These are phyloP conservation scores for Sporothrix inflata DNA, from an alignment of 2,329 filamentous ascomycete species.

Conservation along the genomic window DNA sequence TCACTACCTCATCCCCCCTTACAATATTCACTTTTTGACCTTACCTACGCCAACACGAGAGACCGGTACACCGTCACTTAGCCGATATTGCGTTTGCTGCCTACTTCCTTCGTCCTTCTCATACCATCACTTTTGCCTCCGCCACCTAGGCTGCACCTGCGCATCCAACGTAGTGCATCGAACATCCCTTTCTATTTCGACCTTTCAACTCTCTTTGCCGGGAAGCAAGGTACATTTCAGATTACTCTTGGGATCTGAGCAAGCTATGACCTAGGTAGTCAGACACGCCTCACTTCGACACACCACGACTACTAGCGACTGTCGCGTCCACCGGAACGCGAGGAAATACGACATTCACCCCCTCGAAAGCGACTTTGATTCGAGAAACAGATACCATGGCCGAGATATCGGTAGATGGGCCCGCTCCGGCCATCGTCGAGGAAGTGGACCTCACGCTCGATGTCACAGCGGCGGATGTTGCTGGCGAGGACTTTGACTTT, in stretches of 20 bases:
- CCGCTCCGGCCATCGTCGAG: slow-evolving; percentile 28
- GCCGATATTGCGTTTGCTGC: background rate
- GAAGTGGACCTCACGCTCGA: slow-evolving; percentile 36
- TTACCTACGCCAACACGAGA: background rate
- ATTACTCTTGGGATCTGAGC: background rate
- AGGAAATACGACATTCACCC: background rate
- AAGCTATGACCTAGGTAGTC: background rate
- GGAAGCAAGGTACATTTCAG: background rate
- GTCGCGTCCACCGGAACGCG: background rate
- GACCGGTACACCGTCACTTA: background rate
- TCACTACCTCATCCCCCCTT: background rate
- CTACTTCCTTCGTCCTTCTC: background rate
- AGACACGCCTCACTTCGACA: background rate
- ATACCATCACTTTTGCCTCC: background rate
- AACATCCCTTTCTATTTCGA: background rate
- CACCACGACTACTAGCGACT: background rate
- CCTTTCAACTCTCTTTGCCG: background rate
- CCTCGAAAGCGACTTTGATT: background rate
- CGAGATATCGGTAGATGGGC: slow-evolving; percentile 32
- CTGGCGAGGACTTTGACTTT: slow-evolving; percentile 41
- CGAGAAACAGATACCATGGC: slow-evolving; percentile 31
- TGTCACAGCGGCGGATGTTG: slow-evolving; percentile 29
- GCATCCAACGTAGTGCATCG: background rate
- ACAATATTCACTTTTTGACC: background rate
- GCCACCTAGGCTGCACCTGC: background rate